Evolutionary conservation across 1,284 basidiomycete species (phyloP).

Genomic region (Rhodotorula sp.): DNA sequence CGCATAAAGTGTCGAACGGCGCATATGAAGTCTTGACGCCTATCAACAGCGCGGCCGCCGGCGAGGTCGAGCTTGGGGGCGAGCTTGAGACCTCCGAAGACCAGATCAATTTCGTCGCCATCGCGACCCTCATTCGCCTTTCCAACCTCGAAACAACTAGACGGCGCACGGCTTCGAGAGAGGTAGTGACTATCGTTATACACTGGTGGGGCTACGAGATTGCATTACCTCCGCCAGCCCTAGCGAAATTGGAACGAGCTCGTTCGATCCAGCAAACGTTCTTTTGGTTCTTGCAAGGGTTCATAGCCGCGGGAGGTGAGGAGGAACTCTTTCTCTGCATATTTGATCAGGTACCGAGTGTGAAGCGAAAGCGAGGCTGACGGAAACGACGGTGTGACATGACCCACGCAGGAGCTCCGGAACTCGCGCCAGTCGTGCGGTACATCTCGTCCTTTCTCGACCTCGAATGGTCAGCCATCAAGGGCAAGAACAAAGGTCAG

Average conservation of each 20-base stretch:
- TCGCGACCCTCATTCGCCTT: neutral
- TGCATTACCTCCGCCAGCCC: slow-evolving; percentile 33
- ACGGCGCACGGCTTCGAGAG: slow-evolving; percentile 18
- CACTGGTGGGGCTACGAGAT: slow-evolving; percentile 46
- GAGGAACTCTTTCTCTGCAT: neutral
- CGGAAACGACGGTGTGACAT: no score
- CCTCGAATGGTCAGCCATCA: slow-evolving; percentile 43
- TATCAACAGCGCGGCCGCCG: no score
- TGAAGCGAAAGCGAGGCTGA: no score
- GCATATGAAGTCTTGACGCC: no score
- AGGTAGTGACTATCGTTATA: slow-evolving; percentile 29
- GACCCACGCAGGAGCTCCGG: slow-evolving; percentile 30
- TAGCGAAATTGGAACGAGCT: slow-evolving; percentile 24
- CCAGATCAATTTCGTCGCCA: neutral
- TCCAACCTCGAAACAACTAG: neutral
- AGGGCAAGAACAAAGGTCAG: slow-evolving; percentile 35
- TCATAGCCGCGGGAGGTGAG: slow-evolving; percentile 35
- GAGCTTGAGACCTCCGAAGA: no score
- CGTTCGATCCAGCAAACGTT: slow-evolving; percentile 34
- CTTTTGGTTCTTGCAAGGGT: slow-evolving; percentile 40
- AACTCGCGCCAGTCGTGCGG: slow-evolving; percentile 39
- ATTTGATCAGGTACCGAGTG: no score
- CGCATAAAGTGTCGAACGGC: no score
- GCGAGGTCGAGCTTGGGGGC: no score
- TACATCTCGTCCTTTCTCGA: slow-evolving; percentile 42